These are phyloP conservation scores for Epichloe uncinata DNA, from an alignment of 2,329 filamentous ascomycete genomes.

Conservation along the genomic window DNA sequence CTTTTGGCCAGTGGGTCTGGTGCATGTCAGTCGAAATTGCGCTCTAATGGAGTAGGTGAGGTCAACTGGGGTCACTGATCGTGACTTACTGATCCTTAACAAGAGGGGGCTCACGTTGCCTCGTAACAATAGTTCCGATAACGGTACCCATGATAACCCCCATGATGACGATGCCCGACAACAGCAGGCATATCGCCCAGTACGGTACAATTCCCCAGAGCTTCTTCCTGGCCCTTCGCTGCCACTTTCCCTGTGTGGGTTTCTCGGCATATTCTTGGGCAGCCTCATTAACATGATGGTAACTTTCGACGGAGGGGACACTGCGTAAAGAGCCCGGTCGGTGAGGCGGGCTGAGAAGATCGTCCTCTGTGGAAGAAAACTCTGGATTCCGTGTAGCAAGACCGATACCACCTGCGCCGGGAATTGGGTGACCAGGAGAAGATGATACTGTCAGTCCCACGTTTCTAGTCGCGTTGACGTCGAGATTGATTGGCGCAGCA, in stretches of 20 bases:
- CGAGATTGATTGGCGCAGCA: neutral
- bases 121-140: constrained; percentile 14
- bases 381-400: constrained; percentile 49
- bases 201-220: constrained; percentile 46
- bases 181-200: constrained; percentile 43
- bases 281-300: constrained; percentile 40
- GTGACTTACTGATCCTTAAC: constrained; percentile 14
- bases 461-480: neutral
- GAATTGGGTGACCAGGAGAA: constrained; percentile 18
- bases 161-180: constrained; percentile 36
- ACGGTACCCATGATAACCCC: constrained; percentile 45
- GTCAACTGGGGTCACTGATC: neutral
- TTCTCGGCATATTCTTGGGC: constrained; percentile 35
- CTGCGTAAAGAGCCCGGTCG: constrained; percentile 37
- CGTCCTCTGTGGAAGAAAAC: constrained; percentile 42
- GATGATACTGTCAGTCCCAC: neutral
- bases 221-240: constrained; percentile 38
- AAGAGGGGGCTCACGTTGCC: constrained; percentile 3
- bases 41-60: neutral
- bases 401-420: constrained; percentile 48
- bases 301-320: constrained; percentile 27
- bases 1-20: constrained; percentile 13
- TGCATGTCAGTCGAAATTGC: neutral
- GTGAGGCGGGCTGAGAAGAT: constrained; percentile 31
- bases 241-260: constrained; percentile 34